phyloP scores from a whole-genome alignment of 2,329 filamentous ascomycete genomes.

The Fusarium chuoi region DNA sequence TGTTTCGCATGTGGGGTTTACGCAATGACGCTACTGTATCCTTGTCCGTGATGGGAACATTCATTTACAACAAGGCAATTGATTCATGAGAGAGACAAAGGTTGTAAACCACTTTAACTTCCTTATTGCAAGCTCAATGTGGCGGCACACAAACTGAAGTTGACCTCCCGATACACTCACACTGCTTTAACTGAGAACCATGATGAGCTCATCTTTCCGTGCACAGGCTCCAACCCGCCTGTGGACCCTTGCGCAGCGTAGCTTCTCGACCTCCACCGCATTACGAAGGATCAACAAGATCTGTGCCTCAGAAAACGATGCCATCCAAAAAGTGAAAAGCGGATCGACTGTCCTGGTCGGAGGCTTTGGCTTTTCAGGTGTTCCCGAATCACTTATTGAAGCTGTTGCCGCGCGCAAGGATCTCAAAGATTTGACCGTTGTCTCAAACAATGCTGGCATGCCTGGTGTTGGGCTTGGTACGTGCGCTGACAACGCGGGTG shows the following conservation, averaged over 20 bases:
- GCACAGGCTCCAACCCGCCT: not conserved
- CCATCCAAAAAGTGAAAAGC: conserved; percentile 78
- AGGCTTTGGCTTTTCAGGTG: conserved; percentile 84
- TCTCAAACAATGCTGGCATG: conserved; percentile 92
- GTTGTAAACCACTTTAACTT: too few species aligned
- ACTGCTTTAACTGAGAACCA: not conserved
- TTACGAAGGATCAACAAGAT: conserved; percentile 73
- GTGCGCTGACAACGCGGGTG: conserved; percentile 41
- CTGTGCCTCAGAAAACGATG: conserved; percentile 71
- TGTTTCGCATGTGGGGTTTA: not conserved
- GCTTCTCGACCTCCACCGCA: not conserved
- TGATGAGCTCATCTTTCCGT: not conserved
- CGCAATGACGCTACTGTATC: not conserved
- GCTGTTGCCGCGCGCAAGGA: conserved; percentile 63
- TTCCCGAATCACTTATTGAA: conserved; percentile 82
- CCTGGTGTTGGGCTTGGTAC: conserved; percentile 79
- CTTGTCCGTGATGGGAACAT: not conserved
- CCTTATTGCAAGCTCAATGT: accelerated
- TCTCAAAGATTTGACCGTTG: conserved; percentile 81
- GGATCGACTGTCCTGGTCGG: conserved; percentile 79
- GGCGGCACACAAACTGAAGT: accelerated
- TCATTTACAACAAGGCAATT: not conserved
- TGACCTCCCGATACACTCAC: accelerated
- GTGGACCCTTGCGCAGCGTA: accelerated
- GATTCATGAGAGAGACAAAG: not conserved